Percentiles rank a stretch among this genome's conserved stretches.
Evolutionary conservation across 2,329 filamentous ascomycete species (phyloP).

Genomic region (Cephalotrichum gorgonifer): DNA sequence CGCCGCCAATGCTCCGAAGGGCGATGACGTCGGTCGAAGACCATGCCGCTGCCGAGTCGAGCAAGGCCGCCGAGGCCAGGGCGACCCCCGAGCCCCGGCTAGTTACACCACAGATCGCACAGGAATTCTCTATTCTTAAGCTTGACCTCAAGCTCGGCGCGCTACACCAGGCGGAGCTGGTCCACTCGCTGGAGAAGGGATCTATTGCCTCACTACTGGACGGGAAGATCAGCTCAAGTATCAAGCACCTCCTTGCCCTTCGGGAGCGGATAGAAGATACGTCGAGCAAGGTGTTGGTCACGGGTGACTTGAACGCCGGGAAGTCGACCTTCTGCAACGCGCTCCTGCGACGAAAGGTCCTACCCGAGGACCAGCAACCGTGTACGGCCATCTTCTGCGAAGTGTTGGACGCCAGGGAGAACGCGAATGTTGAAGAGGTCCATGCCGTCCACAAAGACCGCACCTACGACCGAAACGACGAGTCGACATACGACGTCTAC

Average conservation of each 20-base stretch:
- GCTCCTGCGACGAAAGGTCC: slow-evolving; percentile 78
- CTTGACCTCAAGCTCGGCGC: slow-evolving; percentile 85
- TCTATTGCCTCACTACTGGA: slow-evolving; percentile 87
- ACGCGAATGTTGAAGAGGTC: slow-evolving; percentile 84
- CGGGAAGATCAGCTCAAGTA: slow-evolving; percentile 87
- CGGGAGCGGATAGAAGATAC: slow-evolving; percentile 95
- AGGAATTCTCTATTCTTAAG: slow-evolving; percentile 93
- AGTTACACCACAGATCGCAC: slow-evolving; percentile 83
- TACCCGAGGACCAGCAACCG: slow-evolving; percentile 95
- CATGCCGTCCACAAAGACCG: slow-evolving; percentile 82
- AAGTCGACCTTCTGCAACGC: slow-evolving; percentile 99
- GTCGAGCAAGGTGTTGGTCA: slow-evolving; percentile 91
- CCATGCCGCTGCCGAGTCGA: slow-evolving; percentile 54
- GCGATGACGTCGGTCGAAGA: slow-evolving; percentile 24
- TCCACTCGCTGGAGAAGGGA: slow-evolving; percentile 86
- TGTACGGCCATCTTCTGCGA: slow-evolving; percentile 99
- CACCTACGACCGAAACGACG: slow-evolving; percentile 78
- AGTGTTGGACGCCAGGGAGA: slow-evolving; percentile 85
- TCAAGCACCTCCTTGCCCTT: slow-evolving; percentile 78
- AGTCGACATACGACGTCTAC: slow-evolving; percentile 88
- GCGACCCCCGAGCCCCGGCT: slow-evolving; percentile 63
- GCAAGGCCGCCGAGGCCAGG: slow-evolving; percentile 55
- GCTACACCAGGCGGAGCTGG: slow-evolving; percentile 77
- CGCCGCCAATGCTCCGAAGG: slow-evolving; percentile 8
- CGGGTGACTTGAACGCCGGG: slow-evolving; percentile 90